phyloP scores from a whole-genome alignment of 2,329 filamentous ascomycete species.

The Nothomitra cinnamomea region DNA sequence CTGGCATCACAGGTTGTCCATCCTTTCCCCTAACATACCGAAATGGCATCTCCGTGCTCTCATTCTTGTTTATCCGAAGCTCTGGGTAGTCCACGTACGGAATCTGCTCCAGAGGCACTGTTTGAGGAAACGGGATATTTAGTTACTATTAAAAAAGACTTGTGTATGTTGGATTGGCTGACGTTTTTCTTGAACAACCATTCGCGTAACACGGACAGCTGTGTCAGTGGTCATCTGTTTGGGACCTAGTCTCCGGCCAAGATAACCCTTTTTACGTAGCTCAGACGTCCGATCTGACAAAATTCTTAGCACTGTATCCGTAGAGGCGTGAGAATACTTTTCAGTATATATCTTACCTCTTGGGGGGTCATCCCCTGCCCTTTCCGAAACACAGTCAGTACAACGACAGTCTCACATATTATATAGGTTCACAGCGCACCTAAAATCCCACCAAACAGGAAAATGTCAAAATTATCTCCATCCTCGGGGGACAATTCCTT shows the following conservation, averaged over 20 bases:
- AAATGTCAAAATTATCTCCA: conserved; percentile 68
- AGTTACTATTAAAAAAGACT: not conserved
- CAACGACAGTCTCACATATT: not conserved
- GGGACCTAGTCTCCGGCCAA: conserved; percentile 70
- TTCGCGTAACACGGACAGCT: conserved; percentile 79
- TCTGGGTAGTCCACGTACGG: conserved; percentile 79
- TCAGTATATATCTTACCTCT: conserved; percentile 42
- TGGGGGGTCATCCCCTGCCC: conserved; percentile 74
- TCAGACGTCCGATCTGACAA: conserved; percentile 78
- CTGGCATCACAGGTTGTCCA: conserved; percentile 77
- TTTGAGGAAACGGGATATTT: conserved; percentile 11
- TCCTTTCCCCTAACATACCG: conserved; percentile 68
- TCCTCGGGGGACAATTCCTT: conserved; percentile 74
- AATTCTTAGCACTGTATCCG: not conserved
- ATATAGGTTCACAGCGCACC: conserved; percentile 32
- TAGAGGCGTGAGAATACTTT: not conserved
- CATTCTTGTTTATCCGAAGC: conserved; percentile 74
- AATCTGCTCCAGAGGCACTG: conserved; percentile 63
- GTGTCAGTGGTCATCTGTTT: conserved; percentile 99
- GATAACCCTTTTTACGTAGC: conserved; percentile 81
- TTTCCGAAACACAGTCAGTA: not conserved
- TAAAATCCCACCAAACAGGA: conserved; percentile 89
- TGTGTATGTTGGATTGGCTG: conserved; percentile 16
- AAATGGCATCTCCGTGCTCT: conserved; percentile 96
- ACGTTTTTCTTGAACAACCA: conserved; percentile 76